Percentiles rank a stretch among this genome's conserved stretches.
Evolutionary conservation across 345 rosid species (phyloP).

Genomic region (Erucastrum elatum): DNA sequence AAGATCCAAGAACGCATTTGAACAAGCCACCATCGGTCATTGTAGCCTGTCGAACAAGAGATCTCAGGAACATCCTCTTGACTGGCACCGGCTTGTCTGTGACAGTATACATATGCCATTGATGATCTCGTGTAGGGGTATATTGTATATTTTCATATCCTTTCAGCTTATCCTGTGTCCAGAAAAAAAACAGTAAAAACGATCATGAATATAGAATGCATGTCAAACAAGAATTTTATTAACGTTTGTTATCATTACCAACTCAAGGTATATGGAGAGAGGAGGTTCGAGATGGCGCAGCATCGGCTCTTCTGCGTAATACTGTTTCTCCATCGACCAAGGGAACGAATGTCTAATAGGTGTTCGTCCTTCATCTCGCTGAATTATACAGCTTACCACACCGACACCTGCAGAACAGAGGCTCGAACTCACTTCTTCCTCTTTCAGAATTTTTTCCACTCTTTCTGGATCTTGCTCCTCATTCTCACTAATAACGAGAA

Average conservation of each 20-base stretch:
- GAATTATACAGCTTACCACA: slow-evolving; percentile 93
- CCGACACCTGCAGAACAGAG: slow-evolving; percentile 80
- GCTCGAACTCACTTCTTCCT: slow-evolving; percentile 69
- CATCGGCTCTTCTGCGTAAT: slow-evolving; percentile 90
- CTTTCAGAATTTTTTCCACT: slow-evolving; percentile 84
- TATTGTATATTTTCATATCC: slow-evolving; percentile 74
- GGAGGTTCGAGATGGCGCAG: slow-evolving; percentile 98
- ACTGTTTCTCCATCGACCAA: slow-evolving; percentile 78
- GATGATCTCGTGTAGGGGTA: slow-evolving; percentile 78
- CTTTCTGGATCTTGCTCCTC: slow-evolving; percentile 99
- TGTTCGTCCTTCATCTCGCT: slow-evolving; percentile 95
- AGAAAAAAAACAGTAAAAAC: neutral
- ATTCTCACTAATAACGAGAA: slow-evolving; percentile 67
- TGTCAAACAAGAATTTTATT: neutral
- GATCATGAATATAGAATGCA: neutral
- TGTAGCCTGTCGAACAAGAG: slow-evolving; percentile 87
- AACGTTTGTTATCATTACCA: slow-evolving; percentile 52
- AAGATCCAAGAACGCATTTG: slow-evolving; percentile 77
- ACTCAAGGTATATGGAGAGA: slow-evolving; percentile 87
- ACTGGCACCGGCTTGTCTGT: slow-evolving; percentile 74
- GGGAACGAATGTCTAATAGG: slow-evolving; percentile 98
- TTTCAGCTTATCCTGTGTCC: slow-evolving; percentile 89
- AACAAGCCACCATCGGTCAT: slow-evolving; percentile 49
- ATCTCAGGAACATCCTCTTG: slow-evolving; percentile 93
- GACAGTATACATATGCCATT: slow-evolving; percentile 92